Base-by-base conservation (phyloP, 2,329 filamentous ascomycete genomes). In the Cladosporium sp. region DNA sequence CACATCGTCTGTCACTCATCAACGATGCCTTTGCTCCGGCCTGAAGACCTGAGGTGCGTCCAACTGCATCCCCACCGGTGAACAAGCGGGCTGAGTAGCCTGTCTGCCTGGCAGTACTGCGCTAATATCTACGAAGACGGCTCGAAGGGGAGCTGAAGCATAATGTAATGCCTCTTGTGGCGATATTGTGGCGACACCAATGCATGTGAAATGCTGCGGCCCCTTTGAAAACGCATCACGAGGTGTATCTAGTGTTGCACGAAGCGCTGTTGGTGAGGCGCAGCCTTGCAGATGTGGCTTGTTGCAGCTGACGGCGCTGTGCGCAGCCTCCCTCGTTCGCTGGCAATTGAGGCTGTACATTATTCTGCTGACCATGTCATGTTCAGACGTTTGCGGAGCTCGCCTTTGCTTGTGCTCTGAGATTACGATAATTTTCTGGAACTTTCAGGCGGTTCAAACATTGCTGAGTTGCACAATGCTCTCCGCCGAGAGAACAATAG, bases 11-110 rank as follows among this genome's bases (percentile, higher is more conserved):
- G 9, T 32, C 36, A n/a, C 15, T 39, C 19, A 15, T 39, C 28
- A 32, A 32, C 20, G 13, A 53, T 53, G 50, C 50, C 50, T 53
- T 32, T n/a, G 37, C 25, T 22, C 24, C 40, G 39, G 40, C 19
- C 40, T 47, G 40, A 47, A 39, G n/a, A 47, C 52, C 52, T 55
- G 8, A 55, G 52, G 40, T 34, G 51, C 51, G 34, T 44, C 37
- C 37, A 55, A 40, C 28, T 34, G 51, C 51, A 42, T 54, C 37
- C 37, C 36, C 37, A 55, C 52, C 52, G 52, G 52, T 55, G 52
- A 55, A 37, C 15, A 15, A 19, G 28, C 25, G 37, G 52, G 52
- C 52, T 35, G 32, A 45, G 52, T 19, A 24, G 19, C 15, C 19
- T 37, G 24, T 24, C 52, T 55, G 52, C 52, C 52, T 47, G 40